Percentiles rank a stretch among this genome's conserved stretches.
Conservation (phyloP, 768 basidiomycete genomes). For the Hemileccinum rubropunctum region DNA sequence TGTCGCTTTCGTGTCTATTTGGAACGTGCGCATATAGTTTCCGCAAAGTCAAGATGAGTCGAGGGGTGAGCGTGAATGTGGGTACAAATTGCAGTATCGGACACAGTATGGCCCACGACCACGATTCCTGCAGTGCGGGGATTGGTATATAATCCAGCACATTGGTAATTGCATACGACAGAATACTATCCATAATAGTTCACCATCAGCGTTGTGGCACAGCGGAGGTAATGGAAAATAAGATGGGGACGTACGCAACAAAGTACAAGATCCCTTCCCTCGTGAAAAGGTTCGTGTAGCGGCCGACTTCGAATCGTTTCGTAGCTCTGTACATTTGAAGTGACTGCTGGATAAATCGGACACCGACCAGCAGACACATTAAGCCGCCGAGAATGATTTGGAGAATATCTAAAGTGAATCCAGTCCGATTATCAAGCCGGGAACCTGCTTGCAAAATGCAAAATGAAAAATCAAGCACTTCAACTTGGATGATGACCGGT, state of each 20-base stretch:
- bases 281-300: neutral
- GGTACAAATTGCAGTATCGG: too few species aligned
- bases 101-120: too few species aligned
- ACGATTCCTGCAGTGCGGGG: too few species aligned
- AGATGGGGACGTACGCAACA: neutral
- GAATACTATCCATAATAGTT: neutral
- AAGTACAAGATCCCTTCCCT: neutral
- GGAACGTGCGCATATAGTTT: too few species aligned
- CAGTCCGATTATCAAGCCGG: neutral
- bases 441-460: neutral
- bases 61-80: too few species aligned
- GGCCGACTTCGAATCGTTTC: neutral
- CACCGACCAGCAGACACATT: neutral
- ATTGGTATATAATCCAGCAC: neutral
- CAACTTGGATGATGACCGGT: neutral
- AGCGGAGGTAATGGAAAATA: too few species aligned
- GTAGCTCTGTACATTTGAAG: neutral
- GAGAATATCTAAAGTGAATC: neutral
- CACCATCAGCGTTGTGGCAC: neutral
- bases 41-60: too few species aligned
- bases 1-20: too few species aligned
- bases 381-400: neutral
- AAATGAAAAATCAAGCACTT: neutral
- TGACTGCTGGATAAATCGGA: neutral
- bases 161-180: neutral